Conservation (phyloP, 441 rosid species). For the Daphne laureola region DNA sequence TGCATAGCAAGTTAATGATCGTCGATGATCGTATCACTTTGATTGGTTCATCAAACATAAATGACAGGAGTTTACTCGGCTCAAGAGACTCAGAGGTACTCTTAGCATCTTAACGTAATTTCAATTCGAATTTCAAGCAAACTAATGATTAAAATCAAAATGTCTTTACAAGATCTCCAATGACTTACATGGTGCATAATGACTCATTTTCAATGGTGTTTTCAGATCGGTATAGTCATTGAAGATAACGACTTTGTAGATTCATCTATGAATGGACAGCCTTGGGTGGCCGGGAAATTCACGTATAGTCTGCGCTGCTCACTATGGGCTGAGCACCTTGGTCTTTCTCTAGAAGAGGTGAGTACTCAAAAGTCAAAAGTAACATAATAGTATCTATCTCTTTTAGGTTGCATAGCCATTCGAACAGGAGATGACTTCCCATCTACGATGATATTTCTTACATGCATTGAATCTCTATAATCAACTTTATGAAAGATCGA, state of each 20-base stretch:
- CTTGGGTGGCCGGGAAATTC: conserved; percentile 68
- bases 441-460: conserved; percentile 2
- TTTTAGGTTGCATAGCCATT: background rate
- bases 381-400: background rate
- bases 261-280: conserved; percentile 54
- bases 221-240: conserved; percentile 57
- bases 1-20: conserved; percentile 69
- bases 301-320: conserved; percentile 54
- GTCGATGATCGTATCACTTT: conserved; percentile 49
- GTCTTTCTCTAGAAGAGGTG: conserved; percentile 51
- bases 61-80: conserved; percentile 70
- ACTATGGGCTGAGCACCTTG: conserved; percentile 74
- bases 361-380: background rate
- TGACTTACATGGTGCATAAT: no score
- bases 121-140: background rate
- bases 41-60: conserved; percentile 67
- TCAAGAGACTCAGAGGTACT: conserved; percentile 75
- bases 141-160: background rate
- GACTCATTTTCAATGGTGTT: background rate
- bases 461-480: background rate
- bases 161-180: no score
- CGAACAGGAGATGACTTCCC: background rate
- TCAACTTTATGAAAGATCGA: no score
- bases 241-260: conserved; percentile 60
- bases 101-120: background rate